phyloP scores from a whole-genome alignment of 176 grass and related monocot species.

The Carex pumila region DNA sequence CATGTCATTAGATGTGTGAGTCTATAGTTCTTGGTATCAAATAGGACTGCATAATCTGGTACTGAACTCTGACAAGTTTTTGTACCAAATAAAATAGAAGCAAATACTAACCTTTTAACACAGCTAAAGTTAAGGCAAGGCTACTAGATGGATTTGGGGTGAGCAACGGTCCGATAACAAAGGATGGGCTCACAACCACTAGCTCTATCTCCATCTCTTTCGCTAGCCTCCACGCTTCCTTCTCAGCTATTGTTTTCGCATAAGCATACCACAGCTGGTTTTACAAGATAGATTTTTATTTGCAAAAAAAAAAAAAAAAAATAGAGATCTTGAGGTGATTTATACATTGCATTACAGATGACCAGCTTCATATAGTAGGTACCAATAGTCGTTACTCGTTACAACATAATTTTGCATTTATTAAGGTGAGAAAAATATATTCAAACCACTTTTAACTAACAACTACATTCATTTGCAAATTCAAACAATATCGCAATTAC shows the following conservation, averaged over 20 bases:
- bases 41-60: background rate
- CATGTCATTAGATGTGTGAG: background rate
- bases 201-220: conserved; percentile 45
- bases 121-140: conserved; percentile 31
- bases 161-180: conserved; percentile 55
- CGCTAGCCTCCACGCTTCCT: conserved; percentile 72
- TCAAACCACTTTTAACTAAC: background rate
- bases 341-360: background rate
- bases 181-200: conserved; percentile 80
- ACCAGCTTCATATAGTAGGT: background rate
- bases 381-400: background rate
- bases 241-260: conserved; percentile 77
- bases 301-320: background rate
- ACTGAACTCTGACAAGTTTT: background rate
- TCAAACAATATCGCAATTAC: background rate
- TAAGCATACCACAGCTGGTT: conserved; percentile 81
- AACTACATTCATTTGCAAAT: background rate
- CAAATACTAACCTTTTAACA: conserved; percentile 37
- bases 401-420: background rate
- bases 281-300: background rate
- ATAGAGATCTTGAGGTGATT: background rate
- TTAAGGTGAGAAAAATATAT: background rate
- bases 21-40: background rate
- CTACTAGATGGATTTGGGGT: conserved; percentile 43
- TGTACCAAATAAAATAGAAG: background rate